These are phyloP conservation scores for Albugo laibachii DNA, from an alignment of 352 stramenopile species.

Conservation along the genomic window DNA sequence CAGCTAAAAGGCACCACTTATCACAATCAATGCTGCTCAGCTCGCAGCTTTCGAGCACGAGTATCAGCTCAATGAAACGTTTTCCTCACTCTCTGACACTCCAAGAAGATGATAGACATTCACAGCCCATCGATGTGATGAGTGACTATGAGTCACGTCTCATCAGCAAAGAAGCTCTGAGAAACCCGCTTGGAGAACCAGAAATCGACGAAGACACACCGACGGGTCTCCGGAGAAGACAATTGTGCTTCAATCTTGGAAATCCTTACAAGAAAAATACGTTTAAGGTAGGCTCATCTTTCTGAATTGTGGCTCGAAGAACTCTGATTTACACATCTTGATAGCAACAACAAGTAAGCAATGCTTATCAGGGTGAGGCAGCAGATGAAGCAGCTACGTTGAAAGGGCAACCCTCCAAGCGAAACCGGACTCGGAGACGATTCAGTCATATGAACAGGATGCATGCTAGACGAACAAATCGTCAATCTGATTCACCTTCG, in stretches of 20 bases:
- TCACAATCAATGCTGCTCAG: neutral
- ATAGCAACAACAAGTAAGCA: slow-evolving; percentile 30
- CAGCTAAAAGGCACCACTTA: neutral
- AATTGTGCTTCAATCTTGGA: slow-evolving; percentile 71
- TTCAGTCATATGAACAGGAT: slow-evolving; percentile 67
- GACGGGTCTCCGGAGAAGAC: slow-evolving; percentile 37
- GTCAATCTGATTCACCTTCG: slow-evolving; percentile 40
- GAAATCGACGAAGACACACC: slow-evolving; percentile 72
- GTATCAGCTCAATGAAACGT: slow-evolving; percentile 9
- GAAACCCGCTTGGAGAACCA: slow-evolving; percentile 65
- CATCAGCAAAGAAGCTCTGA: slow-evolving; percentile 70
- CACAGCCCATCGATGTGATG: slow-evolving; percentile 73
- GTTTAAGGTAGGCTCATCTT: slow-evolving; percentile 25
- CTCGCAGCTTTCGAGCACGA: slow-evolving; percentile 1
- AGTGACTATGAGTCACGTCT: slow-evolving; percentile 76
- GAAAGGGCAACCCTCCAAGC: slow-evolving; percentile 55
- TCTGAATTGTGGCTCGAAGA: neutral
- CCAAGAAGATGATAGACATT: slow-evolving; percentile 69
- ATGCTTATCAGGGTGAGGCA: slow-evolving; percentile 68
- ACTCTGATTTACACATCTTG: neutral
- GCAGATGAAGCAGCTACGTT: slow-evolving; percentile 66
- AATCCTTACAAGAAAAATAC: slow-evolving; percentile 80
- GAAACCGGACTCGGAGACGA: slow-evolving; percentile 64
- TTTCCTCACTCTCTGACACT: slow-evolving; percentile 20
- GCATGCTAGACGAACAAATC: slow-evolving; percentile 41